Conservation (phyloP, 495 filamentous ascomycete genomes). For the Penicillium maclennaniae region DNA sequence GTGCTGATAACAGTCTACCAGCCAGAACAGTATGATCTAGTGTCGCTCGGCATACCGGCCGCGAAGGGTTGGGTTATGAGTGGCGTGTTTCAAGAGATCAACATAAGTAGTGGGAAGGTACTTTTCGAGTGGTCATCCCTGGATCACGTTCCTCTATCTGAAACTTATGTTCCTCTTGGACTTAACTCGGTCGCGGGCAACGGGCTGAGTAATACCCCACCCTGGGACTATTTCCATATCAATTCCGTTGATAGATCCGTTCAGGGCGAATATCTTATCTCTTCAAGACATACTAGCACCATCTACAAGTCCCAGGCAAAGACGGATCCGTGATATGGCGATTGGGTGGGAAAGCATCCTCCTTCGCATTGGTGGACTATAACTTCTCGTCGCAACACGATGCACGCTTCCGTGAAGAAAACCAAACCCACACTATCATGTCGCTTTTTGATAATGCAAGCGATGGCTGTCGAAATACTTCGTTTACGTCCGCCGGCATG, state of each 20-base stretch:
- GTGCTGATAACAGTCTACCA: constrained; percentile 1
- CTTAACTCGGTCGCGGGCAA: not conserved
- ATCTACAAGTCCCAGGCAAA: not conserved
- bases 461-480: constrained; percentile 26
- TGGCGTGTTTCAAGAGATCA: constrained; percentile 25
- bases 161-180: constrained; percentile 4
- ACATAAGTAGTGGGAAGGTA: constrained; percentile 20
- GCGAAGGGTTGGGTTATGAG: constrained; percentile 17
- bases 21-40: constrained; percentile 17
- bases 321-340: not conserved
- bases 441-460: constrained; percentile 45
- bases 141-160: constrained; percentile 18
- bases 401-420: not conserved
- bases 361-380: not conserved
- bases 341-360: not conserved
- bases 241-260: not conserved
- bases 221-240: not conserved
- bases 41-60: constrained; percentile 9
- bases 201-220: not conserved
- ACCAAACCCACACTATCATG: constrained; percentile 13
- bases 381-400: constrained; percentile 3
- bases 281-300: not conserved
- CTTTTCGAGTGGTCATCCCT: constrained; percentile 28
- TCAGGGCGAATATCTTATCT: not conserved
- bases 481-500: constrained; percentile 39